Evolutionary conservation across 805 yeast genomes (phyloP).

Genomic region (Naumovozyma castellii): DNA sequence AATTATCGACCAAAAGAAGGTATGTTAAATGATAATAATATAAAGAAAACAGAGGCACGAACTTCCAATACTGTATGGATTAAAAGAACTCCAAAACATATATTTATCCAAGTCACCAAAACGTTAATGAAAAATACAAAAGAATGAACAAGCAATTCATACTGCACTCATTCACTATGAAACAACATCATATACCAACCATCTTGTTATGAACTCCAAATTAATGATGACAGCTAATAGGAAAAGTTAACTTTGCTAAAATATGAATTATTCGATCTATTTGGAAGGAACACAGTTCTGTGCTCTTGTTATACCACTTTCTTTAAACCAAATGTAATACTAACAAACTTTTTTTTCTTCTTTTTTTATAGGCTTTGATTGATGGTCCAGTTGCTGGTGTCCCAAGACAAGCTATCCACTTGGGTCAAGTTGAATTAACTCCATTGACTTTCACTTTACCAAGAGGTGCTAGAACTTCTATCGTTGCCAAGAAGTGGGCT

Average conservation of each 20-base stretch:
- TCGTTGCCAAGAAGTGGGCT: constrained; percentile 86
- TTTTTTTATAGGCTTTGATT: constrained; percentile 55
- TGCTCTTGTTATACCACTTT: too few species aligned
- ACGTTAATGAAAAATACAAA: not conserved
- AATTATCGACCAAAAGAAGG: constrained; percentile 98
- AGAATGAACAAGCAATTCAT: not conserved
- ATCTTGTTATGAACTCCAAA: too few species aligned
- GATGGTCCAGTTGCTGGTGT: constrained; percentile 90
- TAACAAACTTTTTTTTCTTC: constrained; percentile 3
- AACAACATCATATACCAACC: too few species aligned
- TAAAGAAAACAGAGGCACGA: not conserved
- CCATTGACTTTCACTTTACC: constrained; percentile 83
- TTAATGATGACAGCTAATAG: too few species aligned
- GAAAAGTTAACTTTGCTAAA: too few species aligned
- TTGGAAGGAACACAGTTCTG: too few species aligned
- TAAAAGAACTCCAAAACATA: too few species aligned
- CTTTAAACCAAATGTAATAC: not conserved
- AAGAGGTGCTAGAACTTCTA: constrained; percentile 85
- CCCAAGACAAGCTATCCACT: constrained; percentile 82
- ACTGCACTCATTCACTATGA: too few species aligned
- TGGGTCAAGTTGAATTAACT: constrained; percentile 84
- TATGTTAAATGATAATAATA: constrained; percentile 36
- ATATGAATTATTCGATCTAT: too few species aligned
- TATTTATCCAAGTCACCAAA: not conserved
- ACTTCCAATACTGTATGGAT: too few species aligned